Evolutionary conservation across 768 basidiomycete genomes (phyloP).

Genomic region (Suillus clintonianus): DNA sequence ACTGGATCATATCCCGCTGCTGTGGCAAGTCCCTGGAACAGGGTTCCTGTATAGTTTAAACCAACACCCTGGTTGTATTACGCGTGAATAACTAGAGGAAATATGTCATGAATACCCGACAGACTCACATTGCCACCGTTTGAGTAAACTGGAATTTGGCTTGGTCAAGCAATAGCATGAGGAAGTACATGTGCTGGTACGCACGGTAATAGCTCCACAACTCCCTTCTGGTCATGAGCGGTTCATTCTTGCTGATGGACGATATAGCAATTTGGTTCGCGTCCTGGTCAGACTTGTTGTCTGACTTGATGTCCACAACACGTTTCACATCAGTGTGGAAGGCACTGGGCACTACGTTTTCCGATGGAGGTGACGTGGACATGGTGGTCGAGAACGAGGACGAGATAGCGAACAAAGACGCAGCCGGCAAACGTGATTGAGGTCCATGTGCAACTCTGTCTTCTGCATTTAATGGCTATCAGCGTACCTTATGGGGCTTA

Average conservation of each 20-base stretch:
- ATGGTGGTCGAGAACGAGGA: constrained; percentile 8
- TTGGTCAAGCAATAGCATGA: neutral
- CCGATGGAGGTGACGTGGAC: constrained; percentile 11
- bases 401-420: neutral
- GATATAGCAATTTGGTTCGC: constrained; percentile 36
- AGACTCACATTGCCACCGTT: constrained; percentile 72
- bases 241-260: constrained; percentile 52
- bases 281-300: constrained; percentile 6
- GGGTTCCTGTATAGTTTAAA: constrained; percentile 66
- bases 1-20: constrained; percentile 75
- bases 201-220: constrained; percentile 80
- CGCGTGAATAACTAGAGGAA: neutral
- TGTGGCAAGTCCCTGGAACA: constrained; percentile 72
- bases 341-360: neutral
- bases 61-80: constrained; percentile 57
- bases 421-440: neutral
- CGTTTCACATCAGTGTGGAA: constrained; percentile 13
- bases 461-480: neutral
- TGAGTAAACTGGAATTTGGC: constrained; percentile 59
- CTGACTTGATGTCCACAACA: constrained; percentile 9
- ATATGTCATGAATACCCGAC: neutral
- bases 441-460: neutral
- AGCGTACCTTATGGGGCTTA: neutral
- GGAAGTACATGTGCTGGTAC: constrained; percentile 22
- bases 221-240: constrained; percentile 70